phyloP scores from a whole-genome alignment of 306 rosid genomes.

The peach (Prunus persica) region DNA sequence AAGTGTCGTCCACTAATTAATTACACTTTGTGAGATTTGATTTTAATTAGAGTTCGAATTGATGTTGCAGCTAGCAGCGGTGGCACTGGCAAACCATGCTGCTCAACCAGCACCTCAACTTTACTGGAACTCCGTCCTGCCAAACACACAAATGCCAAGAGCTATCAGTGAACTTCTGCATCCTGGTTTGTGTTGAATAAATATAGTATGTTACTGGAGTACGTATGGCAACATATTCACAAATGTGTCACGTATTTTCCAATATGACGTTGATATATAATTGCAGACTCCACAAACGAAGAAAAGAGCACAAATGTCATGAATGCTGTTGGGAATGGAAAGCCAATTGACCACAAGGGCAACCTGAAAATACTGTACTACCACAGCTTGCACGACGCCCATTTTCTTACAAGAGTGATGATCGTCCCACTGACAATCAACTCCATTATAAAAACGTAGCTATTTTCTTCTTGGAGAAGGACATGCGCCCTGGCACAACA shows the following conservation, averaged over 20 bases:
- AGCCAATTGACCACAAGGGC: slow-evolving; percentile 38
- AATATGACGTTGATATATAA: no score
- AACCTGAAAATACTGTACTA: slow-evolving; percentile 17
- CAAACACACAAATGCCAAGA: slow-evolving; percentile 64
- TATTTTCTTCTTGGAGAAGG: no score
- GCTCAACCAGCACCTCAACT: slow-evolving; percentile 49
- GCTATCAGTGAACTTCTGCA: slow-evolving; percentile 41
- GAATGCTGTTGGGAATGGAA: no score
- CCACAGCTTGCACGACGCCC: not conserved
- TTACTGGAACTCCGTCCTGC: slow-evolving; percentile 63
- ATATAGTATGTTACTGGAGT: no score
- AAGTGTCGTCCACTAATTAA: no score
- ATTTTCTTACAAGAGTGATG: no score
- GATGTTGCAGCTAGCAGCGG: not conserved
- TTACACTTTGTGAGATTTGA: no score
- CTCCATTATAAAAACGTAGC: not conserved
- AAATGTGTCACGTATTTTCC: no score
- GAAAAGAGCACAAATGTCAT: not conserved
- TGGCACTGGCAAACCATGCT: slow-evolving; percentile 40
- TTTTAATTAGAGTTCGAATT: no score
- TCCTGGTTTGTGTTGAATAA: slow-evolving; percentile 32
- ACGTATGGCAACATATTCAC: no score
- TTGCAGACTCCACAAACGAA: no score
- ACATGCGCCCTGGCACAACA: no score
- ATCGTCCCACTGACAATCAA: not conserved